Conservation (phyloP, 495 filamentous ascomycete genomes). For the Aspergillus conjunctus region DNA sequence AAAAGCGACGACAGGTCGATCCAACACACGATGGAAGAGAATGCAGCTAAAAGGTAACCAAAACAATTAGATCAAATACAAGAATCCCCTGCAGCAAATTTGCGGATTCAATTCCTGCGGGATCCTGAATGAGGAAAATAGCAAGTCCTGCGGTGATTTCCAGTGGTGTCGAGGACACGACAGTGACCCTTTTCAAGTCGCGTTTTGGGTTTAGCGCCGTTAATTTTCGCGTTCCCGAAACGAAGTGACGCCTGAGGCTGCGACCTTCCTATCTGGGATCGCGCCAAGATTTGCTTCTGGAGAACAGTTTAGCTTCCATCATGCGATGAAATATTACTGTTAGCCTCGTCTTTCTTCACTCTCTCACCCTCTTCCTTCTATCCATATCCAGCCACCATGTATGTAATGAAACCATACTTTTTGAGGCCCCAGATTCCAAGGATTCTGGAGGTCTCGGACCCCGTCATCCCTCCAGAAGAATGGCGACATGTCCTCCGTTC, state of each 20-base stretch:
- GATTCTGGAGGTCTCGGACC: not conserved
- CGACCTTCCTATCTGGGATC: conserved; percentile 2
- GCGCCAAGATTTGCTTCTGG: not conserved
- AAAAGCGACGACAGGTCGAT: conserved; percentile 16
- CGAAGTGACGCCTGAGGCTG: not conserved
- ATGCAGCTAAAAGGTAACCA: not conserved
- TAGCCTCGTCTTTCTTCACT: too few species aligned
- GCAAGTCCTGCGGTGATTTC: not conserved
- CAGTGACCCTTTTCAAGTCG: conserved; percentile 25
- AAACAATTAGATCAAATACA: conserved; percentile 5
- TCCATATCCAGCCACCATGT: too few species aligned
- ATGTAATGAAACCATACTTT: too few species aligned
- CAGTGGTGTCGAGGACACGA: conserved; percentile 24
- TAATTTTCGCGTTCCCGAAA: conserved; percentile 25
- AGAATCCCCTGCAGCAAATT: not conserved
- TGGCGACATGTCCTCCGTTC: conserved; percentile 70
- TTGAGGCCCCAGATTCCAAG: not conserved
- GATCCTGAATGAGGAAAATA: conserved; percentile 5
- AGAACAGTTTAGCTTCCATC: not conserved
- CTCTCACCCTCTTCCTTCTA: too few species aligned
- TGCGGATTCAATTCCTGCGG: conserved; percentile 8
- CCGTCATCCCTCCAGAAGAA: conserved; percentile 26
- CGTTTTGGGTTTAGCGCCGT: conserved; percentile 28
- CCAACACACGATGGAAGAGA: conserved; percentile 22
- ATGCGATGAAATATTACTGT: not conserved